Percentiles rank a stretch among this genome's conserved stretches.
phyloP scores from a whole-genome alignment of 306 rosid species.

The Parietaria judaica region DNA sequence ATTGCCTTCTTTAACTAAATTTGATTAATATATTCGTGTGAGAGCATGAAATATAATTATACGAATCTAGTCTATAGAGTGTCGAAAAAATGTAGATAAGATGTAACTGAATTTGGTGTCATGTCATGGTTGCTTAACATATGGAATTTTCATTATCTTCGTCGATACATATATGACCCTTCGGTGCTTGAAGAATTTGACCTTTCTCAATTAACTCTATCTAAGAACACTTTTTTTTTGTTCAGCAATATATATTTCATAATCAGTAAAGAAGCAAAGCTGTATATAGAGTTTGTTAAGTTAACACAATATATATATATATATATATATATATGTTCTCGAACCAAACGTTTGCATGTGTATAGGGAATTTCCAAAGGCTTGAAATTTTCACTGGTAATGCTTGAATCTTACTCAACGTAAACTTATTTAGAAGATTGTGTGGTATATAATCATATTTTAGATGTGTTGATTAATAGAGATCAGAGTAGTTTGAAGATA shows the following conservation, averaged over 20 bases:
- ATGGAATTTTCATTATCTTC: conserved; percentile 19
- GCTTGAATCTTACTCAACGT: conserved; percentile 16
- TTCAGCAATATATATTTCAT: not conserved
- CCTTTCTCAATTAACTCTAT: too few species aligned
- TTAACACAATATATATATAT: not conserved
- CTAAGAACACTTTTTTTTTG: too few species aligned
- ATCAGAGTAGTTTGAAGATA: too few species aligned
- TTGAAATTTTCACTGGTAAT: conserved; percentile 12
- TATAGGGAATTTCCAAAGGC: conserved; percentile 24
- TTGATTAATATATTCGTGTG: too few species aligned
- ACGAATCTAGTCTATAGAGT: too few species aligned
- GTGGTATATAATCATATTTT: too few species aligned
- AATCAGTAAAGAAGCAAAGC: not conserved
- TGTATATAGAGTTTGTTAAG: not conserved
- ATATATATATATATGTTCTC: not conserved
- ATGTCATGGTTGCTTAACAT: conserved; percentile 37
- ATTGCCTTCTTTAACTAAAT: too few species aligned
- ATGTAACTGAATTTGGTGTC: conserved; percentile 34
- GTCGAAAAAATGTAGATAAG: conserved; percentile 6
- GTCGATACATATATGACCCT: not conserved
- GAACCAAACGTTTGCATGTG: conserved; percentile 23
- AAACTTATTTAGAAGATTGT: not conserved
- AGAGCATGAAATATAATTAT: too few species aligned
- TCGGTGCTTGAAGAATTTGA: too few species aligned
- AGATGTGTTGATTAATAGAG: too few species aligned